Conservation (phyloP, 2,329 filamentous ascomycete species). For the Aspergillus vadensis region DNA sequence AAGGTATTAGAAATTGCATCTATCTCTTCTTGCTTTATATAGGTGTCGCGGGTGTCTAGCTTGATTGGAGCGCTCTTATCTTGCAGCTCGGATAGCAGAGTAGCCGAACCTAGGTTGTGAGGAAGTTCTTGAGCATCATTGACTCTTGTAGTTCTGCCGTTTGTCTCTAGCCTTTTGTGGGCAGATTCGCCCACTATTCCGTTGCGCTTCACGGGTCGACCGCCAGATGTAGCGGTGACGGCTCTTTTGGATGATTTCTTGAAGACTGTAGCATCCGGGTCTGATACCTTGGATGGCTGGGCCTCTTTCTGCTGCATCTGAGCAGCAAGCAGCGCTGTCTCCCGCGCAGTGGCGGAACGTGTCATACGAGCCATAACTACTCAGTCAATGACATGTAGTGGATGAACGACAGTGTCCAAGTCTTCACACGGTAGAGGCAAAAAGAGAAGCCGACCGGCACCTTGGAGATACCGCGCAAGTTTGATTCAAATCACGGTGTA, state of each 20-base stretch:
- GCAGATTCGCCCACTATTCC: conserved; percentile 21
- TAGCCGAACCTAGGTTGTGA: conserved; percentile 55
- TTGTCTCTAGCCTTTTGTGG: conserved; percentile 29
- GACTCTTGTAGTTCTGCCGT: conserved; percentile 2
- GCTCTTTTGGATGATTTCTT: not conserved
- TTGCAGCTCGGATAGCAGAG: not conserved
- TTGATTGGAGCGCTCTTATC: not conserved
- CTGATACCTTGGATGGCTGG: not conserved
- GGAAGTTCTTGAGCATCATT: conserved; percentile 51
- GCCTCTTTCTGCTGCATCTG: conserved; percentile 11
- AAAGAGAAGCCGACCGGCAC: not conserved
- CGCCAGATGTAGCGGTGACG: not conserved
- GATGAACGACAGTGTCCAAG: not conserved
- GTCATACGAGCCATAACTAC: conserved; percentile 30
- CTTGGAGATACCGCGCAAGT: too few species aligned
- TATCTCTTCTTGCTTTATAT: conserved; percentile 11
- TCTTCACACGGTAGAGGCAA: not conserved
- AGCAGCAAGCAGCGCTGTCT: conserved; percentile 22
- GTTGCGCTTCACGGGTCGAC: conserved; percentile 19
- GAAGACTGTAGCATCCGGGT: not conserved
- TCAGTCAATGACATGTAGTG: not conserved
- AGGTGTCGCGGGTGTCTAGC: not conserved
- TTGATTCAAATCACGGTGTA: too few species aligned
- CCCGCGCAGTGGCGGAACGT: conserved; percentile 29
- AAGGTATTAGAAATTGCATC: conserved; percentile 13